Evolutionary conservation across 352 stramenopile species (phyloP).

Genomic region (Phytophthora litchii): DNA sequence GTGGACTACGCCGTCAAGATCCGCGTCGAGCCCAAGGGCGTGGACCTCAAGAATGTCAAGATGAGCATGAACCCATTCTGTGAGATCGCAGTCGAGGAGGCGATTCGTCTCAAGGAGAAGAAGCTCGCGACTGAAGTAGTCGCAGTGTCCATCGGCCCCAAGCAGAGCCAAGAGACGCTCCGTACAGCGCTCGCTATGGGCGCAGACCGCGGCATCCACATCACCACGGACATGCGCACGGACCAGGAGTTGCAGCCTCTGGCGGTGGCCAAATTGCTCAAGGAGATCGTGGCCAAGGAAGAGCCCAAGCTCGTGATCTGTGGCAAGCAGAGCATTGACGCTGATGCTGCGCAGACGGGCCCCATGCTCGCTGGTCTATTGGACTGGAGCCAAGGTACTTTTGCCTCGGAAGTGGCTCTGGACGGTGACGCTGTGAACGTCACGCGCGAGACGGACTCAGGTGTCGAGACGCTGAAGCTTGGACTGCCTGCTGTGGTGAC

Average conservation of each 20-base stretch:
- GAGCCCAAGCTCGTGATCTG: slow-evolving; percentile 94
- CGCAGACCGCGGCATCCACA: slow-evolving; percentile 96
- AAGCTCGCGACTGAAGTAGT: slow-evolving; percentile 95
- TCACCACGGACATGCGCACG: slow-evolving; percentile 95
- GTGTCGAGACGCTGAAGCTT: slow-evolving; percentile 90
- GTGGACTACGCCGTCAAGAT: slow-evolving; percentile 99
- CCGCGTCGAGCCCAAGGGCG: slow-evolving; percentile 92
- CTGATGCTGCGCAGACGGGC: slow-evolving; percentile 87
- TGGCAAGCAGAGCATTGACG: slow-evolving; percentile 96
- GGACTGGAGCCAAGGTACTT: slow-evolving; percentile 97
- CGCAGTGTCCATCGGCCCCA: slow-evolving; percentile 97
- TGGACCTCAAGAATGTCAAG: slow-evolving; percentile 99
- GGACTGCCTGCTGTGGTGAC: slow-evolving; percentile 96
- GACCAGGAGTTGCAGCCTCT: slow-evolving; percentile 98
- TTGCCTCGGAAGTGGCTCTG: slow-evolving; percentile 92
- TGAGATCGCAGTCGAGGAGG: slow-evolving; percentile 98
- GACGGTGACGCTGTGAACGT: slow-evolving; percentile 72
- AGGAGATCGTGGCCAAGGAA: slow-evolving; percentile 95
- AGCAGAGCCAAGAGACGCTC: slow-evolving; percentile 97
- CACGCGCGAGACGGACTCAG: slow-evolving; percentile 96
- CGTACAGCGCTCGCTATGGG: slow-evolving; percentile 95
- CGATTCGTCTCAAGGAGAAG: slow-evolving; percentile 98
- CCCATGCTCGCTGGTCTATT: slow-evolving; percentile 97
- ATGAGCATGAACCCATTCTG: slow-evolving; percentile 99
- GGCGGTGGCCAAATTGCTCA: slow-evolving; percentile 96